Evolutionary conservation across 768 basidiomycete genomes (phyloP).

Genomic region (Suillus brevipes): DNA sequence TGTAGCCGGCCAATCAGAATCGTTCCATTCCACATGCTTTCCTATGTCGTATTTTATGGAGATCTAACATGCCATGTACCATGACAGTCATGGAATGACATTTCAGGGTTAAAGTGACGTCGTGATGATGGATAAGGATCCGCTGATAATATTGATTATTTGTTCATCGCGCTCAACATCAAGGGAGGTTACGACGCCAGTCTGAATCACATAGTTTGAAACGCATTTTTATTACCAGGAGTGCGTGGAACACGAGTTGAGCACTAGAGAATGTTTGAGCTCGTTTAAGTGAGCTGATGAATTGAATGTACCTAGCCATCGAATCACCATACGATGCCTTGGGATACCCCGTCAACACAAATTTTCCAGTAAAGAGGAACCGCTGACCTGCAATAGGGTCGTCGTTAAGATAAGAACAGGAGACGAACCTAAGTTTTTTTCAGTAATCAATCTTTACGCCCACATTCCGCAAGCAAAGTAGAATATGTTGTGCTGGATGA

Average conservation of each 20-base stretch:
- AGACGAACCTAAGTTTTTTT: not conserved
- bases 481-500: slow-evolving; percentile 5
- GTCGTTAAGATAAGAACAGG: not conserved
- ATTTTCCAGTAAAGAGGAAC: not conserved
- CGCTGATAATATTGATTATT: not conserved
- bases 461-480: slow-evolving; percentile 2
- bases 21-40: not conserved
- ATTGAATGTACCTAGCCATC: not conserved
- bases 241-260: not conserved
- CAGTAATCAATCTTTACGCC: not conserved
- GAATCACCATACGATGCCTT: not conserved
- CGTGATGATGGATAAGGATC: not conserved
- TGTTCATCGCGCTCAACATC: too few relatives aligned
- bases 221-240: not conserved
- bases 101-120: not conserved
- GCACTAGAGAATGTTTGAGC: not conserved
- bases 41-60: not conserved
- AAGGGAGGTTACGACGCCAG: not conserved
- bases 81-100: not conserved
- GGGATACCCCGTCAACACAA: not conserved
- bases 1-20: not conserved
- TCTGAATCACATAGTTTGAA: not conserved
- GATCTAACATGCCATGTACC: not conserved
- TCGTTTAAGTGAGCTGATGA: too few relatives aligned
- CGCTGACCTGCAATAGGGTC: not conserved